phyloP scores from a whole-genome alignment of 495 filamentous ascomycete genomes.

The Hypoxylon trugodes region DNA sequence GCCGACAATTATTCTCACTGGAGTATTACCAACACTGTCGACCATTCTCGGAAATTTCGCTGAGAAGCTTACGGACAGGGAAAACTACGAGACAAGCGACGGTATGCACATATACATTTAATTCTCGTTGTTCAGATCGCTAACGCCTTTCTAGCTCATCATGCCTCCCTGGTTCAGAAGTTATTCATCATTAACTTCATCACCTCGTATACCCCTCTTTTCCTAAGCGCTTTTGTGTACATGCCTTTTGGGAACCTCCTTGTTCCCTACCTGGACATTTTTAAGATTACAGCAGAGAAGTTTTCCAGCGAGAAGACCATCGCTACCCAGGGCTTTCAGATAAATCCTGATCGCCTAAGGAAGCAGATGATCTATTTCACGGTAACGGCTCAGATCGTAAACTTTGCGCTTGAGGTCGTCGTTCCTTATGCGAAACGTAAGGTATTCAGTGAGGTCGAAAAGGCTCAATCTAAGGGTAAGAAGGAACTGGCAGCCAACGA shows the following conservation, averaged over 20 bases:
- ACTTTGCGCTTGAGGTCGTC: constrained; percentile 83
- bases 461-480: constrained; percentile 68
- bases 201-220: constrained; percentile 91
- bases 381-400: constrained; percentile 92
- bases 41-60: constrained; percentile 80
- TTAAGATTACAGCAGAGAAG: constrained; percentile 76
- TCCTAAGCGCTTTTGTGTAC: constrained; percentile 95
- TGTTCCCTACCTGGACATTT: constrained; percentile 89
- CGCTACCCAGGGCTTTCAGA: constrained; percentile 72
- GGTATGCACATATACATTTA: constrained; percentile 43
- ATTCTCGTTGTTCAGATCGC: not conserved
- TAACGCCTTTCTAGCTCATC: constrained; percentile 59
- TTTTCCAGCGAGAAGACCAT: constrained; percentile 79
- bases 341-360: constrained; percentile 83
- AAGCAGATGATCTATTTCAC: constrained; percentile 98
- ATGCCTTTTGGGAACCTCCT: constrained; percentile 90
- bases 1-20: constrained; percentile 86
- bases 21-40: constrained; percentile 79
- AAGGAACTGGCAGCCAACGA: constrained; percentile 56
- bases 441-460: constrained; percentile 75
- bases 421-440: constrained; percentile 85
- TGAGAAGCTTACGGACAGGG: constrained; percentile 79
- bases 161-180: constrained; percentile 84
- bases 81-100: constrained; percentile 90
- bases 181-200: constrained; percentile 97